These are phyloP conservation scores for Kwoniella sp. DNA, from an alignment of 768 basidiomycete species.

Conservation along the genomic window DNA sequence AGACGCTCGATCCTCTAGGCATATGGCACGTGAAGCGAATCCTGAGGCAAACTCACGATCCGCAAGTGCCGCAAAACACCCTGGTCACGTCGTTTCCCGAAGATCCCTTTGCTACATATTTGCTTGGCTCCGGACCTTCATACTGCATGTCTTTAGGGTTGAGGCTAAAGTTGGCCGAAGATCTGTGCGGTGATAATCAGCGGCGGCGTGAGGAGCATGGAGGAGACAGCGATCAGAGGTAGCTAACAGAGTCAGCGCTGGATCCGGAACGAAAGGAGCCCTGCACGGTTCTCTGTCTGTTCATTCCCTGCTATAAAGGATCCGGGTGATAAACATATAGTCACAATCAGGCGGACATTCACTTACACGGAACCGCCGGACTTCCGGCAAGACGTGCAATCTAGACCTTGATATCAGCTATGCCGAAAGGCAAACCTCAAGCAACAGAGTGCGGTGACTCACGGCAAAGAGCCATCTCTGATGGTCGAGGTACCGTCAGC, in stretches of 20 bases:
- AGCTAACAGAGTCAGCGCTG: neutral
- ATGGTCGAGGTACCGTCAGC: constrained; percentile 12
- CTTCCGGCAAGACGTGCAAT: constrained; percentile 18
- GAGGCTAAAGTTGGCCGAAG: constrained; percentile 12
- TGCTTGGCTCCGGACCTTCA: constrained; percentile 3
- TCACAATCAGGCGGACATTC: too few relatives aligned
- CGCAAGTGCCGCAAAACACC: constrained; percentile 20
- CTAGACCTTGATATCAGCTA: neutral
- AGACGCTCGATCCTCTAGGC: too few relatives aligned
- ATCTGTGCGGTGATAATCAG: constrained; percentile 3
- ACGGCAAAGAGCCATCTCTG: constrained; percentile 15
- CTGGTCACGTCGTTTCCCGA: constrained; percentile 12
- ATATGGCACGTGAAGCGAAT: neutral
- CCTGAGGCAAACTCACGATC: constrained; percentile 12
- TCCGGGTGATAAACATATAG: too few relatives aligned
- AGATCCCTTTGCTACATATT: constrained; percentile 8
- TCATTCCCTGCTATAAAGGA: too few relatives aligned
- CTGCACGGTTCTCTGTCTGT: too few relatives aligned
- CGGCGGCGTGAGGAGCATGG: too few relatives aligned
- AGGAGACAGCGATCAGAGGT: too few relatives aligned
- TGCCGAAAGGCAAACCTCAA: neutral
- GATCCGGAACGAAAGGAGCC: too few relatives aligned
- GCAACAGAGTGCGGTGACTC: neutral
- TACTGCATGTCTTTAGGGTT: constrained; percentile 5
- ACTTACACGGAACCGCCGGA: constrained; percentile 21